Evolutionary conservation across 169 alveolate genomes (phyloP).

Genomic region (Nephromyces sp.): DNA sequence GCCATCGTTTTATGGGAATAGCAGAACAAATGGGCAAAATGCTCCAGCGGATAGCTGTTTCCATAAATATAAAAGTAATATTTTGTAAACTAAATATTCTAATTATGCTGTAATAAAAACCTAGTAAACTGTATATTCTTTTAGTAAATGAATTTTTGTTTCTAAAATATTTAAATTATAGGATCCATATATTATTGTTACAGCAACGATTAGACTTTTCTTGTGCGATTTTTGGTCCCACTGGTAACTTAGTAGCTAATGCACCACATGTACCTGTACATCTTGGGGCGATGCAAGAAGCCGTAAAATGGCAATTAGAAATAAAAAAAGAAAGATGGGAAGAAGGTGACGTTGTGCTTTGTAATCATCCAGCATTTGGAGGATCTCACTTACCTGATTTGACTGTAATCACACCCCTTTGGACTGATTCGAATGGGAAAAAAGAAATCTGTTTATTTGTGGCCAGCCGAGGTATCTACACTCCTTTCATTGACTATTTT

Average conservation of each 20-base stretch:
- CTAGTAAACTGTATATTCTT: background rate
- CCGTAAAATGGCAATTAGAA: constrained; percentile 27
- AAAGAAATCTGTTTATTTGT: background rate
- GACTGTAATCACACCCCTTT: constrained; percentile 72
- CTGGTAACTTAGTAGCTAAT: constrained; percentile 69
- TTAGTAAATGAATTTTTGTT: background rate
- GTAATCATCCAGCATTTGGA: constrained; percentile 70
- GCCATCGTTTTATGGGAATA: constrained; percentile 55
- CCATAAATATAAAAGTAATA: constrained; percentile 61
- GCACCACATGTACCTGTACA: constrained; percentile 82
- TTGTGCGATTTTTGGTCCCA: constrained; percentile 63
- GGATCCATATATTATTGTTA: background rate
- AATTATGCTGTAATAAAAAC: background rate
- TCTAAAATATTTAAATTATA: background rate
- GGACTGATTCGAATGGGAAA: constrained; percentile 7
- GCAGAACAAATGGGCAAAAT: constrained; percentile 75
- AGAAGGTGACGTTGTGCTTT: constrained; percentile 44
- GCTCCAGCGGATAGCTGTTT: constrained; percentile 52
- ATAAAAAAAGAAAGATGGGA: background rate
- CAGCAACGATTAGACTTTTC: constrained; percentile 63
- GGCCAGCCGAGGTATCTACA: background rate
- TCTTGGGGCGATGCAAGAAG: constrained; percentile 72
- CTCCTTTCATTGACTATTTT: background rate
- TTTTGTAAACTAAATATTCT: background rate
- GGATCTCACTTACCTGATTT: constrained; percentile 78